These are phyloP conservation scores for Alternaria panax DNA, from an alignment of 2,329 filamentous ascomycete species.

Conservation along the genomic window DNA sequence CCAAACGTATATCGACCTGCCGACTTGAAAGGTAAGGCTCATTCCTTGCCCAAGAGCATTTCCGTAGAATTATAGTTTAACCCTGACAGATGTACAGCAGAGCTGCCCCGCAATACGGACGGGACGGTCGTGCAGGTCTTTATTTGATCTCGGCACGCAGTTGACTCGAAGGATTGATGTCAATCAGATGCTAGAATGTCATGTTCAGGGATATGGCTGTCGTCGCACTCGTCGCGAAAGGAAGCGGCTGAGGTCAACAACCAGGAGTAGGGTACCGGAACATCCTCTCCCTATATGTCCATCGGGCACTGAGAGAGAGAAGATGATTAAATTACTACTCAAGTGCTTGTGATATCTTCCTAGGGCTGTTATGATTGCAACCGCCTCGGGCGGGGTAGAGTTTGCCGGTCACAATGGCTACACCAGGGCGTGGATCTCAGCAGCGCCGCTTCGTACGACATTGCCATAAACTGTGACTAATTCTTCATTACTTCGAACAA, in stretches of 20 bases:
- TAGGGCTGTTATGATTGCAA: neutral
- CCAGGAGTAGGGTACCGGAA: neutral
- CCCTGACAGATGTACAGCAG: neutral
- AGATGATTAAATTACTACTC: neutral
- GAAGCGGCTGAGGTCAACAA: neutral
- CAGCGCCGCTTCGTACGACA: neutral
- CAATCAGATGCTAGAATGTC: neutral
- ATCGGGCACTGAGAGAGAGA: neutral
- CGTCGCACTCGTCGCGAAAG: neutral
- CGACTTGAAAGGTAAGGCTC: neutral
- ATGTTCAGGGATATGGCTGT: neutral
- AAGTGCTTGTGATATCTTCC: neutral
- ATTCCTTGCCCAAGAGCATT: constrained; percentile 1
- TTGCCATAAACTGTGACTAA: neutral
- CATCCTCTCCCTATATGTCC: neutral
- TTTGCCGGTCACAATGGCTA: neutral
- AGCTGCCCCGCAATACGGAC: neutral
- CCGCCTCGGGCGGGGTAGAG: neutral
- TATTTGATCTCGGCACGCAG: constrained; percentile 3
- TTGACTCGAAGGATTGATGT: neutral
- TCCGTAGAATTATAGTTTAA: neutral
- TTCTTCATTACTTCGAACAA: neutral
- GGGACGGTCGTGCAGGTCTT: neutral
- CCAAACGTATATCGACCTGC: neutral
- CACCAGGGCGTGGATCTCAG: neutral